Evolutionary conservation across 169 alveolate species (phyloP), one percentile per base, ranked within the genome.

Genomic region (Babesia ovata): DNA sequence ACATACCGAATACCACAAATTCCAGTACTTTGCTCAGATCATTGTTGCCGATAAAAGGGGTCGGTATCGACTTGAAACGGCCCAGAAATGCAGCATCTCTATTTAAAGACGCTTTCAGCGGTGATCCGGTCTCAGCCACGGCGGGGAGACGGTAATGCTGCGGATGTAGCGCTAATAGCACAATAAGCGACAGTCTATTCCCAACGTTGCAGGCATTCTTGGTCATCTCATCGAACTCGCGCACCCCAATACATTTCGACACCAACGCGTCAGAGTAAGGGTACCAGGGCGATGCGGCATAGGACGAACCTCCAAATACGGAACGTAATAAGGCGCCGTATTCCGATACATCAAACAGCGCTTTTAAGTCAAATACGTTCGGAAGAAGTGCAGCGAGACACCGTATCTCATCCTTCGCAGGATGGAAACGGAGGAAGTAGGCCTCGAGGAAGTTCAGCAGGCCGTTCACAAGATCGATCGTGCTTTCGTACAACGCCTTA

Each of bases 301-400:
- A 77, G 7, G 58, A 29, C 24, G 54, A 60, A 13, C 74, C 82
- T 22, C 71, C 71, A 39, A 79, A 79, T 1, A 79, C 26, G 21
- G 74, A 14, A 42, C 21, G 4, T 48, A 79, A 39, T 17, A 42
- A 24, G 28, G 26, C 29, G 16, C 61, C 44, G 36, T 65, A 69
- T 45, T 70, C 82, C 14, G 84, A 50, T 16, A 60, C 12, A 29
- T 74, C 75, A 26, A 39, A 53, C 66, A 79, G 26, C 48, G 11
- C 57, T 4, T 33, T 39, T 10, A 79, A 17, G 28, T 70, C 61
- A 26, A 69, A 71, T 19, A 71, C 70, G 53, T 79, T 84, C 29
- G 87, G 87, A 46, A 79, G 42, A 16, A 79, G 39, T 66, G 53
- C 39, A 11, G 70, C 48, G n/a, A 79, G 61, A 39, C 77, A 26